Evolutionary conservation across 1,284 basidiomycete species (phyloP).

Genomic region (Trametes pubescens): DNA sequence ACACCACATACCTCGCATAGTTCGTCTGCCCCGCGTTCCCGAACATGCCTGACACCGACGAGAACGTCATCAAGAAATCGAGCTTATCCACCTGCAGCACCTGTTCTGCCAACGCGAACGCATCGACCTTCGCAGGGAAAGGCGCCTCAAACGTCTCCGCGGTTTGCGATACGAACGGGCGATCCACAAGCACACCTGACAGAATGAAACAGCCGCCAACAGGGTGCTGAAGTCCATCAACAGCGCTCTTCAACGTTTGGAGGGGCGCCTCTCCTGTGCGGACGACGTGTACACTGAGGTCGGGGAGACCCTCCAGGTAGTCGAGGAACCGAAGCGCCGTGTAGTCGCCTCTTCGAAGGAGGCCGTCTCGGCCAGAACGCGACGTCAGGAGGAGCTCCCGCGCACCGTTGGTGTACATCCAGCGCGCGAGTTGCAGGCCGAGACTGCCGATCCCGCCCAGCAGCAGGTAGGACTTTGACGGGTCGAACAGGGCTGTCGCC

Average conservation of each 20-base stretch:
- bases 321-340: constrained; percentile 40
- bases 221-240: constrained; percentile 13
- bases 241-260: background rate
- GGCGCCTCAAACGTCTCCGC: constrained; percentile 41
- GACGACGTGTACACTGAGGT: constrained; percentile 32
- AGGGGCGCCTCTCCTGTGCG: background rate
- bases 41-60: constrained; percentile 46
- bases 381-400: constrained; percentile 49
- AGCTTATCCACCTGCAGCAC: constrained; percentile 36
- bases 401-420: constrained; percentile 52
- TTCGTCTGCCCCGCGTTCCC: constrained; percentile 52
- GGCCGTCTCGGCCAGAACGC: constrained; percentile 42
- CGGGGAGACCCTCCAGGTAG: constrained; percentile 41
- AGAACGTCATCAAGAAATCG: constrained; percentile 50
- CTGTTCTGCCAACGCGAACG: constrained; percentile 39
- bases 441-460: constrained; percentile 36
- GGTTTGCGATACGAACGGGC: constrained; percentile 43
- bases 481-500: constrained; percentile 11
- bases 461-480: constrained; percentile 33
- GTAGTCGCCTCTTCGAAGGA: constrained; percentile 32
- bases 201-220: constrained; percentile 49
- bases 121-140: constrained; percentile 44
- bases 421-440: constrained; percentile 46
- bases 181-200: constrained; percentile 44
- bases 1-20: constrained; percentile 45